phyloP scores from a whole-genome alignment of 1,284 basidiomycete genomes.

The Salmacisia buchloeana region DNA sequence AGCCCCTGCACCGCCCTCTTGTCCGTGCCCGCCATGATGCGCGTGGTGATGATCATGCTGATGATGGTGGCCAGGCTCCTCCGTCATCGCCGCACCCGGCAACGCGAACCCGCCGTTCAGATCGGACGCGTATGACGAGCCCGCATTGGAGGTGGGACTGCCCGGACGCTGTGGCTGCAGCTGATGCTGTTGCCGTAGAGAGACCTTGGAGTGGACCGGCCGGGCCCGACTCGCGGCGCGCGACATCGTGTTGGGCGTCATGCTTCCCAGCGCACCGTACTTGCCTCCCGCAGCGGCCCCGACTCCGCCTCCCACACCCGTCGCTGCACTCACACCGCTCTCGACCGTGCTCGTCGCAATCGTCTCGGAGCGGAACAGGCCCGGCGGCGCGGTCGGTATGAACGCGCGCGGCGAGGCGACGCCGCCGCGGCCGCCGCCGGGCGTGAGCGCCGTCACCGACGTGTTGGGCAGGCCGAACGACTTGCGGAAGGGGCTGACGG shows the following conservation, averaged over 20 bases:
- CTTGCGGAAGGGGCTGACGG: not conserved
- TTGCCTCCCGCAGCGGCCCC: not conserved
- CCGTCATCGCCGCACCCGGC: not conserved
- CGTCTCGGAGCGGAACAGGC: not conserved
- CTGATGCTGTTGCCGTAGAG: too few species aligned
- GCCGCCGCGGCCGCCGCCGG: too few species aligned
- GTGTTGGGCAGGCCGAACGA: not conserved
- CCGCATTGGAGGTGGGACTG: not conserved
- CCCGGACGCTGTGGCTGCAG: slow-evolving; percentile 1
- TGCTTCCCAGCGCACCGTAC: not conserved
- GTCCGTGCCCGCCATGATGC: too few species aligned
- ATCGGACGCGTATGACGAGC: not conserved
- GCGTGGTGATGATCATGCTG: too few species aligned
- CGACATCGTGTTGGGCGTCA: not conserved
- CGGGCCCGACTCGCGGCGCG: not conserved
- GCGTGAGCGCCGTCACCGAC: not conserved
- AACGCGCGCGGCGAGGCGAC: not conserved
- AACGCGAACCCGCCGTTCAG: not conserved
- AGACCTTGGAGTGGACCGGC: not conserved
- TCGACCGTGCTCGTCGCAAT: not conserved
- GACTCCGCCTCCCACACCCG: too few species aligned
- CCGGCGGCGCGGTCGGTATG: not conserved
- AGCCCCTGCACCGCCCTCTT: too few species aligned
- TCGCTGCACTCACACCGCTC: too few species aligned
- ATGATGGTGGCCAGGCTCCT: too few species aligned